Percentiles rank a stretch among this genome's conserved stretches.
Conservation (phyloP, 495 filamentous ascomycete genomes). For the Aeminium ludgeri region DNA sequence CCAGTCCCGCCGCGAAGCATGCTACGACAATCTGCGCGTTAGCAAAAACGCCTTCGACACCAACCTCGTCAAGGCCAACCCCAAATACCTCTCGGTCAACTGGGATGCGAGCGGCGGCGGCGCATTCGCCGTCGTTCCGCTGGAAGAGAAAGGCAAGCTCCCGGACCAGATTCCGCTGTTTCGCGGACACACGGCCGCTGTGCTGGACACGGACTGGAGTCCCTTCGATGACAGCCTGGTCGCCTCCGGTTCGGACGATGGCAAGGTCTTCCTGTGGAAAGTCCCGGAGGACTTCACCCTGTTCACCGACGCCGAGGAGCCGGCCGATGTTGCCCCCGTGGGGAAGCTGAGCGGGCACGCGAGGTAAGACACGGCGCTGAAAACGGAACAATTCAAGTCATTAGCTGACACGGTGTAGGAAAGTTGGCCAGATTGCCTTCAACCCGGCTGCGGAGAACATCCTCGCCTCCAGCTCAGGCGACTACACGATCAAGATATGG, state of each 20-base stretch:
- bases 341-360: conserved; percentile 64
- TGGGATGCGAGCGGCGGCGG: conserved; percentile 96
- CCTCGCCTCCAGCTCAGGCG: conserved; percentile 86
- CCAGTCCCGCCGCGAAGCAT: conserved; percentile 61
- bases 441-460: conserved; percentile 93
- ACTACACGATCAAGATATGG: conserved; percentile 91
- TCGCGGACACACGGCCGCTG: conserved; percentile 83
- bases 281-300: conserved; percentile 81
- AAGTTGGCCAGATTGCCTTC: conserved; percentile 93
- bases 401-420: conserved; percentile 39
- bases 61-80: conserved; percentile 95
- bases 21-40: conserved; percentile 90
- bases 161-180: conserved; percentile 91
- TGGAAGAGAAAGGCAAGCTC: conserved; percentile 71
- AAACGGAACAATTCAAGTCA: neutral
- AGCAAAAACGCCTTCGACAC: conserved; percentile 96
- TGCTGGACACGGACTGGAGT: conserved; percentile 96
- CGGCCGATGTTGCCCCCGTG: conserved; percentile 62
- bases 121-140: conserved; percentile 89
- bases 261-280: conserved; percentile 88
- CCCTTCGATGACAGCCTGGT: conserved; percentile 89
- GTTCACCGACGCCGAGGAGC: conserved; percentile 65
- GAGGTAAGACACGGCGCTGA: conserved; percentile 25
- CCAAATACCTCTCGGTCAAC: conserved; percentile 91
- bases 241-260: conserved; percentile 89